phyloP scores from a whole-genome alignment of 139 green algal genomes.

The Haematococcus lacustris region DNA sequence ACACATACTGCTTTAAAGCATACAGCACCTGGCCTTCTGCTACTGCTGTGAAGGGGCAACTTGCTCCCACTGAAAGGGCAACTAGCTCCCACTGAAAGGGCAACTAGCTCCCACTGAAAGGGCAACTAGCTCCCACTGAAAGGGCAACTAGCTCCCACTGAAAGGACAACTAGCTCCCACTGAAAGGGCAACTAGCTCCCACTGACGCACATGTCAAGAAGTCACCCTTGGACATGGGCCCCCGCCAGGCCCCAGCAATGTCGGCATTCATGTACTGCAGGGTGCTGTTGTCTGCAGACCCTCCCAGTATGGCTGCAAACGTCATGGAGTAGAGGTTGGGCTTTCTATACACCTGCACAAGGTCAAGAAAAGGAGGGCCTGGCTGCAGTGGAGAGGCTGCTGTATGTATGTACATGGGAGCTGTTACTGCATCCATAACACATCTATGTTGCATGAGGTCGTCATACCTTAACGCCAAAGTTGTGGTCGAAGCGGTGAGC shows the following conservation, averaged over 20 bases:
- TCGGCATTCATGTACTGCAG: slow-evolving; percentile 20
- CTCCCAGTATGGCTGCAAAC: slow-evolving; percentile 14
- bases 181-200: no score
- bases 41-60: no score
- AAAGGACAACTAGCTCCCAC: no score
- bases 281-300: slow-evolving; percentile 14
- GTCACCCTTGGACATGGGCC: slow-evolving; percentile 12
- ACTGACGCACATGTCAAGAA: slow-evolving; percentile 16
- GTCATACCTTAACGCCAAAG: slow-evolving; percentile 14
- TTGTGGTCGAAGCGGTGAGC: slow-evolving; percentile 9
- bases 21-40: not conserved
- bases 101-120: no score
- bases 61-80: not conserved
- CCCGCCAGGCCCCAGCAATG: slow-evolving; percentile 6
- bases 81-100: no score
- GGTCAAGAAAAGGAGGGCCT: no score
- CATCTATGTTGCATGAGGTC: no score
- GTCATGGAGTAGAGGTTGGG: slow-evolving; percentile 9
- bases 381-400: no score
- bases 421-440: no score
- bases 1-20: not conserved
- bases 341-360: slow-evolving; percentile 7
- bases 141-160: no score
- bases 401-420: no score
- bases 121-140: no score